These are phyloP conservation scores for Glomus cerebriforme DNA, from an alignment of 192 early-diverging fungal genomes.

Conservation along the genomic window DNA sequence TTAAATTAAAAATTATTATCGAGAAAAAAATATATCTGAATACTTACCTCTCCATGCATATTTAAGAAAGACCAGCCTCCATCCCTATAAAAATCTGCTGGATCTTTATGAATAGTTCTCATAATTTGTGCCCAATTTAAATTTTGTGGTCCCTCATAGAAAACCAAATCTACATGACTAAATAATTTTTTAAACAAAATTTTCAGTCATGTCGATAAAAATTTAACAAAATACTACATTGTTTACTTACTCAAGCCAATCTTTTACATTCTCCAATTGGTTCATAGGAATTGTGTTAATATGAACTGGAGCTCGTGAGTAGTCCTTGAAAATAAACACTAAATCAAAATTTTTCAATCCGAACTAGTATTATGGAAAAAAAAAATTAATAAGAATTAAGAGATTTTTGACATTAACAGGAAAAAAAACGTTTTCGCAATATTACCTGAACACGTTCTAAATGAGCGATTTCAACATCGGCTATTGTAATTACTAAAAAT, in stretches of 20 bases:
- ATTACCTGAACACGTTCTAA: slow-evolving; percentile 86
- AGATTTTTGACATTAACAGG: neutral
- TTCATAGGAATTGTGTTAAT: slow-evolving; percentile 94
- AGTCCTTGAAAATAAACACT: slow-evolving; percentile 98
- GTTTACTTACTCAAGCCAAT: slow-evolving; percentile 93
- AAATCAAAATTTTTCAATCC: slow-evolving; percentile 99
- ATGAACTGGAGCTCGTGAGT: slow-evolving; percentile 81
- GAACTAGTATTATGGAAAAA: slow-evolving; percentile 89
- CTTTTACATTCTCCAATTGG: slow-evolving; percentile 92
- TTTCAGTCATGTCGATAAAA: neutral
- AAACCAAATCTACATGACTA: slow-evolving; percentile 87
- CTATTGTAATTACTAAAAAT: slow-evolving; percentile 85
- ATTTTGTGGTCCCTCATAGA: slow-evolving; percentile 92
- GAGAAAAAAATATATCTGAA: neutral
- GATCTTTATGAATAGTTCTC: slow-evolving; percentile 96
- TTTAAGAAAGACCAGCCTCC: slow-evolving; percentile 94
- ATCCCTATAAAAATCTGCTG: slow-evolving; percentile 85
- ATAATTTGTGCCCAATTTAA: slow-evolving; percentile 96
- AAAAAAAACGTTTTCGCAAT: neutral
- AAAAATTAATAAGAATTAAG: slow-evolving; percentile 61
- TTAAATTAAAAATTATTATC: neutral
- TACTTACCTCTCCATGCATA: slow-evolving; percentile 59
- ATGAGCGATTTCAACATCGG: slow-evolving; percentile 93
- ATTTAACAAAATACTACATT: slow-evolving; percentile 13
- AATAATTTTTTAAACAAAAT: neutral